Evolutionary conservation across 2,329 filamentous ascomycete species (phyloP).

Genomic region (Thielaviopsis punctulata): DNA sequence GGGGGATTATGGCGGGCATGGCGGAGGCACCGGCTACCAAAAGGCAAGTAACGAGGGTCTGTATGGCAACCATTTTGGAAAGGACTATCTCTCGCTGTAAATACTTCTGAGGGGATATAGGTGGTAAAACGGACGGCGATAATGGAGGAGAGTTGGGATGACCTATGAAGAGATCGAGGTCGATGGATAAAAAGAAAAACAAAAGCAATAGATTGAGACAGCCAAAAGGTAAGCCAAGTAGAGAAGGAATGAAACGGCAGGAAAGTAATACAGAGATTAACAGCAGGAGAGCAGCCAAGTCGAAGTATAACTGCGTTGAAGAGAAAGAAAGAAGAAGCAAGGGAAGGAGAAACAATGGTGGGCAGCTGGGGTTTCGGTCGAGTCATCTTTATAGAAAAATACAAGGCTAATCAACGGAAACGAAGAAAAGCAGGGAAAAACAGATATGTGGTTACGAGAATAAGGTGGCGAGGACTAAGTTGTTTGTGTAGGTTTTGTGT

Average conservation of each 20-base stretch:
- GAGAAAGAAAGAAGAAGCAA: background rate
- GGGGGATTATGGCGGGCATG: background rate
- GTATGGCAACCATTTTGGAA: slow-evolving; percentile 14
- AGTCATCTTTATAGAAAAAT: background rate
- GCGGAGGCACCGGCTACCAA: slow-evolving; percentile 10
- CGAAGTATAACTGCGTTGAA: background rate
- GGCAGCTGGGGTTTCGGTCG: background rate
- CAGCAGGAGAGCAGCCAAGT: too few species aligned
- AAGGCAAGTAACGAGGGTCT: slow-evolving; percentile 1
- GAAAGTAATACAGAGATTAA: background rate
- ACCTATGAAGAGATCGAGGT: background rate
- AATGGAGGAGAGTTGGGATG: background rate
- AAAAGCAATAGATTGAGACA: background rate
- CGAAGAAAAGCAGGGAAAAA: too few species aligned
- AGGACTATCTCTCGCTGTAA: too few species aligned
- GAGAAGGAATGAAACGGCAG: background rate
- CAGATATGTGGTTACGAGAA: too few species aligned
- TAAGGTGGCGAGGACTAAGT: too few species aligned
- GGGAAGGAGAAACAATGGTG: background rate
- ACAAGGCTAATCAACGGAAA: too few species aligned
- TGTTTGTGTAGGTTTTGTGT: too few species aligned
- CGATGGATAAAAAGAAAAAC: background rate
- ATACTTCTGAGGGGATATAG: background rate
- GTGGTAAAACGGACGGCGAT: background rate
- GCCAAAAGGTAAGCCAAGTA: background rate